Evolutionary conservation across 306 rosid genomes (phyloP).

Genomic region (Carpinus fangiana): DNA sequence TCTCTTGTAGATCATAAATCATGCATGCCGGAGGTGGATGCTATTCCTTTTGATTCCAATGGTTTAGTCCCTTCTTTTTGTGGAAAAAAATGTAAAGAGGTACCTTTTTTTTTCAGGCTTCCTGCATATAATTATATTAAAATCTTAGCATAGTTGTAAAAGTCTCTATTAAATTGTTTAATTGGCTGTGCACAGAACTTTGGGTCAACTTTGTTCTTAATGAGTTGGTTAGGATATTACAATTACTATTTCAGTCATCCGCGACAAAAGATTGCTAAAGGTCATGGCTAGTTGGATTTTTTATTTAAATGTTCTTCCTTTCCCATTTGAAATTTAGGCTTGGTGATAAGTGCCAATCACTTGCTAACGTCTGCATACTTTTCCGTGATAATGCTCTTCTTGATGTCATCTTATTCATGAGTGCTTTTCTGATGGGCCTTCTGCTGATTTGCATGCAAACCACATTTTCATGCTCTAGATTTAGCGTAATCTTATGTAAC

Average conservation of each 20-base stretch:
- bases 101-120: conserved; percentile 24
- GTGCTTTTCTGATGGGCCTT: not conserved
- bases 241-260: not conserved
- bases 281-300: not conserved
- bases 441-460: not conserved
- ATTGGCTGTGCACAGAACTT: not conserved
- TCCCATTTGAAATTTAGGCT: not conserved
- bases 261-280: not conserved
- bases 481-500: not conserved
- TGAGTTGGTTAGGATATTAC: not conserved
- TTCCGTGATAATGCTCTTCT: not conserved
- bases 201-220: not conserved
- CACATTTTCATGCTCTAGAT: not conserved
- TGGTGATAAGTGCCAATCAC: not conserved
- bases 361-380: not conserved
- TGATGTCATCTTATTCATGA: not conserved
- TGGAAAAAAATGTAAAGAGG: conserved; percentile 91
- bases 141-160: not conserved
- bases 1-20: conserved; percentile 61
- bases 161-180: not conserved
- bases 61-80: conserved; percentile 49
- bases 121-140: not conserved
- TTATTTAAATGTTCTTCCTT: not conserved
- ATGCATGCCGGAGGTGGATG: conserved; percentile 56
- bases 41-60: conserved; percentile 39